Conservation (phyloP, 257 asterid genomes). For the Penstemon newberryi region DNA sequence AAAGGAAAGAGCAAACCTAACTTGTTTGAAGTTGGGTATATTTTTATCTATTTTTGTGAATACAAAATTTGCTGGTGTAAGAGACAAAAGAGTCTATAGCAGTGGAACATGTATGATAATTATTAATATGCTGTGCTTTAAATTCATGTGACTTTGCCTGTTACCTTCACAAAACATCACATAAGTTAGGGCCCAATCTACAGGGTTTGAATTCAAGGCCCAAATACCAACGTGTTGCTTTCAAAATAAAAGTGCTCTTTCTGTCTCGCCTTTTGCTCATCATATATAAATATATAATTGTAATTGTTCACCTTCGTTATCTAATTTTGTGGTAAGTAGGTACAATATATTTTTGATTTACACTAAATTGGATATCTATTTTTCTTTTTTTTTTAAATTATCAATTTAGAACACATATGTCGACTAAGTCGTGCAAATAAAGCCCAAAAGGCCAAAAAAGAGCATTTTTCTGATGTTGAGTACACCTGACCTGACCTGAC, state of each 20-base stretch:
- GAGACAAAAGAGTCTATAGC: constrained; percentile 14
- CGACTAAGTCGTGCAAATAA: no score
- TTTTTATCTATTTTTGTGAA: neutral
- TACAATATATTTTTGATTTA: no score
- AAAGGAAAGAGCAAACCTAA: neutral
- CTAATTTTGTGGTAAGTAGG: no score
- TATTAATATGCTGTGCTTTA: constrained; percentile 3
- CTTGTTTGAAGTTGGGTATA: neutral
- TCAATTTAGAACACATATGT: no score
- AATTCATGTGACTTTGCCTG: constrained; percentile 2
- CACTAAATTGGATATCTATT: no score
- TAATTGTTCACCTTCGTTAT: no score
- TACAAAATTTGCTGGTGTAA: constrained; percentile 16
- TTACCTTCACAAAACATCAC: constrained; percentile 1
- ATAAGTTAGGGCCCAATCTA: constrained; percentile 17
- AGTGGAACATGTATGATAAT: neutral
- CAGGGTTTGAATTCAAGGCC: neutral
- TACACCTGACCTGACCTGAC: no score
- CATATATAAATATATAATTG: neutral
- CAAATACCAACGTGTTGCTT: constrained; percentile 6
- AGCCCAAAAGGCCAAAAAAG: no score
- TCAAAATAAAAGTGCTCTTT: neutral
- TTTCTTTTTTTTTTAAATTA: no score
- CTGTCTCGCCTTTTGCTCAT: neutral
- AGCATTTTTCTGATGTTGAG: no score